phyloP scores from a whole-genome alignment of 331 rosid genomes.

The Cydonia oblonga region DNA sequence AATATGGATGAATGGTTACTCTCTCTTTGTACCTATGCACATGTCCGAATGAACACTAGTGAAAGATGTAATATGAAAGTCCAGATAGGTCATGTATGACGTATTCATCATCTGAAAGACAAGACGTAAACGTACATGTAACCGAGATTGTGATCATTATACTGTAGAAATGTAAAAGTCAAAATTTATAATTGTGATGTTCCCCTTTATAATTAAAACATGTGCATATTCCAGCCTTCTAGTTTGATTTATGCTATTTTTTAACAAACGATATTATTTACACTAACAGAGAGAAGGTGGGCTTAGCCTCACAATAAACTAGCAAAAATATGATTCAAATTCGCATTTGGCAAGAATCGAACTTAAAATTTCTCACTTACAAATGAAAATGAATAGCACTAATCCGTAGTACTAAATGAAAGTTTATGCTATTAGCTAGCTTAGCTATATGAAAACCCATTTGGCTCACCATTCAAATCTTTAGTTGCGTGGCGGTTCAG shows the following conservation, averaged over 20 bases:
- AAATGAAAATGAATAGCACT: too few relatives aligned
- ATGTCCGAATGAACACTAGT: neutral
- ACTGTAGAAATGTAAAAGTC: neutral
- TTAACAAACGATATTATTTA: too few relatives aligned
- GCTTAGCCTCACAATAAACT: too few relatives aligned
- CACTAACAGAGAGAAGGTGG: accelerated
- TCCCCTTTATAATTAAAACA: neutral
- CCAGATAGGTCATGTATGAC: neutral
- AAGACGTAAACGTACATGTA: neutral
- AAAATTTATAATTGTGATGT: neutral
- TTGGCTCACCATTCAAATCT: neutral
- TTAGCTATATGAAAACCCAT: neutral
- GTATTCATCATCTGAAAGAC: neutral
- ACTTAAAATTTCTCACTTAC: too few relatives aligned
- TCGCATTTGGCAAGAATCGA: too few relatives aligned
- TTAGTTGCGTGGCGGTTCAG: neutral
- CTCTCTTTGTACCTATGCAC: too few relatives aligned
- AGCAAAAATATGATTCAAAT: too few relatives aligned
- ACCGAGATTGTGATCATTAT: neutral
- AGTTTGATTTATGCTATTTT: neutral
- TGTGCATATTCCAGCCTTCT: neutral
- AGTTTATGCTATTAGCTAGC: neutral
- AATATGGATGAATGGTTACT: too few relatives aligned
- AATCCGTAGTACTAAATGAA: too few relatives aligned
- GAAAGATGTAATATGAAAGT: neutral